Evolutionary conservation across 2,329 filamentous ascomycete species (phyloP).

Genomic region (Sporothrix variecibatus): DNA sequence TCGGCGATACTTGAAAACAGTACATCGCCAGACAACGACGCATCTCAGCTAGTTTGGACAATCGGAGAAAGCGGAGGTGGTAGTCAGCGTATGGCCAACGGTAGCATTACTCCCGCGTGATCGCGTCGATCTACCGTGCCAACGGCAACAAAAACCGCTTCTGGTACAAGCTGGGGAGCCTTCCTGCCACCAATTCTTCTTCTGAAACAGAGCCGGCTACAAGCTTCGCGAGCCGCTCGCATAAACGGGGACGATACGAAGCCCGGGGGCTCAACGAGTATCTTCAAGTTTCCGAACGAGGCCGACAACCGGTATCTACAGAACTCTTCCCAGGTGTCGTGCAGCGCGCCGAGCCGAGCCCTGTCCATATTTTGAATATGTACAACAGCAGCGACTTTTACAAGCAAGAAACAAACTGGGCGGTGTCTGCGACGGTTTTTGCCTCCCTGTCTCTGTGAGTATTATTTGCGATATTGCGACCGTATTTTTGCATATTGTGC

Average conservation of each 20-base stretch:
- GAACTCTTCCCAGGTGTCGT: neutral
- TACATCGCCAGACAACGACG: neutral
- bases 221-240: too few species aligned
- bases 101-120: neutral
- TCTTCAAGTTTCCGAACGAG: neutral
- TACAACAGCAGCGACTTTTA: conserved; percentile 9
- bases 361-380: neutral
- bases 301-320: neutral
- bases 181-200: neutral
- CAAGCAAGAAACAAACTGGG: neutral
- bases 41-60: neutral
- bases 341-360: neutral
- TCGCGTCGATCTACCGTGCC: conserved; percentile 15
- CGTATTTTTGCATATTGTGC: neutral
- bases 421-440: neutral
- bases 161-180: neutral
- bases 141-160: neutral
- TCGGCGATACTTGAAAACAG: neutral
- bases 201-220: too few species aligned
- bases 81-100: too few species aligned
- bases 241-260: neutral
- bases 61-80: neutral
- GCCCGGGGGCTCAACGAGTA: neutral
- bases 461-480: neutral
- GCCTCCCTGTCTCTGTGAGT: neutral